phyloP scores from a whole-genome alignment of 2,329 filamentous ascomycete genomes.

The Fusarium tuaranense region DNA sequence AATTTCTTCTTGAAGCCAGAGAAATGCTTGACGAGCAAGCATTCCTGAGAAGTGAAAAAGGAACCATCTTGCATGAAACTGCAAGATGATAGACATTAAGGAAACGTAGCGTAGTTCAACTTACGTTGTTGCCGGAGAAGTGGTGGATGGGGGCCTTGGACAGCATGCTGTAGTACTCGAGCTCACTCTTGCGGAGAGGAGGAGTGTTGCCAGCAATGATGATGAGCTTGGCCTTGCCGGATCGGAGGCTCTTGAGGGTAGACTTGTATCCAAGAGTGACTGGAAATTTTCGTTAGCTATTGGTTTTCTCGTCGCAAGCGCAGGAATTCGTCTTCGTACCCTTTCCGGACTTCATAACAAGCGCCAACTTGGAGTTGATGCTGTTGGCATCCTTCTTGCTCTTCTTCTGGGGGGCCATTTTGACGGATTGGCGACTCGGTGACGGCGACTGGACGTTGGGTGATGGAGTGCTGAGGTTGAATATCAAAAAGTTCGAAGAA shows the following conservation, averaged over 20 bases:
- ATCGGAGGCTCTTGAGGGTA: slow-evolving; percentile 85
- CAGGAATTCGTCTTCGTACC: slow-evolving; percentile 65
- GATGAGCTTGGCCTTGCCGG: slow-evolving; percentile 98
- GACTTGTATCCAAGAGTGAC: slow-evolving; percentile 59
- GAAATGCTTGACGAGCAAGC: slow-evolving; percentile 33
- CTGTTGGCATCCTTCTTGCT: slow-evolving; percentile 86
- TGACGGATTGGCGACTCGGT: slow-evolving; percentile 57
- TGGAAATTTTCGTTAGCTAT: slow-evolving; percentile 38
- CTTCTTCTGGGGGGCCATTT: slow-evolving; percentile 80
- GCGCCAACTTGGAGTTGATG: slow-evolving; percentile 71
- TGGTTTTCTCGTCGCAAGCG: not conserved
- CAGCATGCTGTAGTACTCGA: slow-evolving; percentile 95
- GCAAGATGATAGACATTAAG: slow-evolving; percentile 33
- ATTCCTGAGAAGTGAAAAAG: slow-evolving; percentile 40
- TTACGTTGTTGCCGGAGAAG: slow-evolving; percentile 99
- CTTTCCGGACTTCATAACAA: slow-evolving; percentile 76
- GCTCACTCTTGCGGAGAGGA: slow-evolving; percentile 96
- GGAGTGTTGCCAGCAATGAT: slow-evolving; percentile 95
- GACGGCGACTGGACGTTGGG: slow-evolving; percentile 48
- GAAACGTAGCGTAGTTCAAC: slow-evolving; percentile 58
- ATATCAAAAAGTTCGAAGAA: slow-evolving; percentile 39
- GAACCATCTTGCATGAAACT: slow-evolving; percentile 33
- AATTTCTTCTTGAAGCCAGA: slow-evolving; percentile 40
- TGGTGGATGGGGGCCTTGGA: slow-evolving; percentile 97
- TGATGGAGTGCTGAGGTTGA: slow-evolving; percentile 46